Base-by-base conservation (phyloP, 2,329 filamentous ascomycete genomes). In the Fonsecaea pugnacius region DNA sequence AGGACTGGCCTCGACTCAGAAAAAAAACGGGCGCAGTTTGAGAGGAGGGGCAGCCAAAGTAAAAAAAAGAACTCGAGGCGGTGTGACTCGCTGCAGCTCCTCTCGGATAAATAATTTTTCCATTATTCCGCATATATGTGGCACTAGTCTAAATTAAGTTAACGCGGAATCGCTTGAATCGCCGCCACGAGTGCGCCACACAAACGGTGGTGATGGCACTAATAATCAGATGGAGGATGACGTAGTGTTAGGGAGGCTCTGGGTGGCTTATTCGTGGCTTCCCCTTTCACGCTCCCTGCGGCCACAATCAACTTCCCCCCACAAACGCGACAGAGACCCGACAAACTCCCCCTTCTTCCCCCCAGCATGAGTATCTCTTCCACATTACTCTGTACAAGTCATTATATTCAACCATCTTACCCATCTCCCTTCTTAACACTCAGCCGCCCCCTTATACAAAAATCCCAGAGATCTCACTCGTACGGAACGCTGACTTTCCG, bases 401-500 rank as follows among this genome's bases (percentile, higher is more conserved):
- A 18, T 24, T 36, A 18, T 43, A 43, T 43, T 18, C n/a, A 16
- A 43, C n/a, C 38, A 43, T 21, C 6, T 43, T 43, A n/a, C 36
- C 10, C 38, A 43, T 10, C 57, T 38, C 50, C 46, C 21, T 33
- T 33, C 57, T 38, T 27, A 27, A 5, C 9, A 27, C 43, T 48
- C 43, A 48, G 43, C 43, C 43, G 43, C 43, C 57, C 43, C 57
- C 57, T 48, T 51, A 50, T 59, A 59, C 57, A 8, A 33, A 27
- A 38, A 51, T 18, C 33, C 21, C 46, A 32, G 14, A 53, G 27
- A 21, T 35, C 27, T 36, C 35, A 33, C 43, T 32, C 36, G 53
- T 50, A 36, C 66, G 66, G 64, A 62, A 60, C 50, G 54, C 66
- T 60, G 46, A 60, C 61, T 30, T 60, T 54, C 66, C 66, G 66